Conservation (phyloP, 352 stramenopile genomes). For the Globisporangium cystogenes region DNA sequence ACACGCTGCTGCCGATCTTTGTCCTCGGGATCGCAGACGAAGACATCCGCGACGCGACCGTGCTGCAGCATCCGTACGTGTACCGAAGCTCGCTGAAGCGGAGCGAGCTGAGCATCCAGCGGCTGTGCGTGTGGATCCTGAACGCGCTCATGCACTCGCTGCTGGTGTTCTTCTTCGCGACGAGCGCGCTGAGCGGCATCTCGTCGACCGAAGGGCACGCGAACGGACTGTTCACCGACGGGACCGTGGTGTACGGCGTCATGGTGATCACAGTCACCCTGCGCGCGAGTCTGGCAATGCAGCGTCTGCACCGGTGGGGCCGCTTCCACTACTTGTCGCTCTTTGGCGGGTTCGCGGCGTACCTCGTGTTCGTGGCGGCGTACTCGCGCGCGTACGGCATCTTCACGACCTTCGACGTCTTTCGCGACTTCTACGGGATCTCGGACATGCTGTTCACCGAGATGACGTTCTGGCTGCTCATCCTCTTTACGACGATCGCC, state of each 20-base stretch:
- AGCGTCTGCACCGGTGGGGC: constrained; percentile 73
- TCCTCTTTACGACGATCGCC: constrained; percentile 58
- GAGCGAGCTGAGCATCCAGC: constrained; percentile 56
- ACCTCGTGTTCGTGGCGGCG: constrained; percentile 58
- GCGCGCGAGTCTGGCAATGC: constrained; percentile 70
- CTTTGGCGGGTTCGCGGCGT: constrained; percentile 50
- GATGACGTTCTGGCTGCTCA: constrained; percentile 49
- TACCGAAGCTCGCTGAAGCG: constrained; percentile 65
- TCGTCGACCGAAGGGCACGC: constrained; percentile 34
- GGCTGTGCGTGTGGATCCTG: constrained; percentile 58
- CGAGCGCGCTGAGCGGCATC: constrained; percentile 29
- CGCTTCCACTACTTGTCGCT: constrained; percentile 67
- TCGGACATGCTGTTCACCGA: constrained; percentile 50
- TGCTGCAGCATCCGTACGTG: constrained; percentile 74
- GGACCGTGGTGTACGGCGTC: constrained; percentile 71
- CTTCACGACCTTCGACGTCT: constrained; percentile 61
- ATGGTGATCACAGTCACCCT: constrained; percentile 73
- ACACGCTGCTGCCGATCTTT: constrained; percentile 92
- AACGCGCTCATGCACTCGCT: constrained; percentile 72
- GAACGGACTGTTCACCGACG: constrained; percentile 67
- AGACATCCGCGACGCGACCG: constrained; percentile 68
- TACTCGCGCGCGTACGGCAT: constrained; percentile 69
- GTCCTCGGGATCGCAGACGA: constrained; percentile 81
- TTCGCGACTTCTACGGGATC: constrained; percentile 71
- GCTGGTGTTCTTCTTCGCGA: constrained; percentile 68